A percentile compares a stretch with the other conserved stretches of the same genome.
phyloP scores from a whole-genome alignment of 2,329 filamentous ascomycete genomes.

The Phialophora macrospora region DNA sequence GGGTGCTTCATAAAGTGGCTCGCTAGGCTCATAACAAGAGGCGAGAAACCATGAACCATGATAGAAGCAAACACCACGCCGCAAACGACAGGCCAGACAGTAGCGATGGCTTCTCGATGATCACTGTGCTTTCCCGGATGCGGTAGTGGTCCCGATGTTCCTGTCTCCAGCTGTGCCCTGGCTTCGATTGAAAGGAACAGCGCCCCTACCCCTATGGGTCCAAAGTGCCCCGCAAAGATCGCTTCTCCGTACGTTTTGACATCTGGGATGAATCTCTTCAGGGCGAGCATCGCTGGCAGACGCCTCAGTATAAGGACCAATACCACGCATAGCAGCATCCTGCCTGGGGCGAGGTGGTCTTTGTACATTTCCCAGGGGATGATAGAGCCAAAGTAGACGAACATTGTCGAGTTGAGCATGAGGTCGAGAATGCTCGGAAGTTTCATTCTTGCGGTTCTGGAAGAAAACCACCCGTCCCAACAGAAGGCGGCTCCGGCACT shows the following conservation, averaged over 20 bases:
- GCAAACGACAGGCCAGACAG: conserved; percentile 61
- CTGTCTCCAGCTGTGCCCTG: conserved; percentile 58
- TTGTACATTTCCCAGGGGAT: conserved; percentile 57
- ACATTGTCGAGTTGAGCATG: conserved; percentile 60
- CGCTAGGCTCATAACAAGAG: conserved; percentile 55
- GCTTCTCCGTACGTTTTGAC: conserved; percentile 58
- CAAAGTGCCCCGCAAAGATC: conserved; percentile 62
- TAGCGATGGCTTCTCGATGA: conserved; percentile 49
- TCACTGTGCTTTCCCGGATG: conserved; percentile 48
- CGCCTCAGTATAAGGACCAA: conserved; percentile 59
- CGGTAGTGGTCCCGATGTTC: conserved; percentile 51
- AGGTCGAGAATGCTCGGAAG: conserved; percentile 59
- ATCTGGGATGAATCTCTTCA: conserved; percentile 56
- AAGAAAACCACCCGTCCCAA: conserved; percentile 59
- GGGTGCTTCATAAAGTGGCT: conserved; percentile 55
- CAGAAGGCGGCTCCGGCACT: conserved; percentile 61
- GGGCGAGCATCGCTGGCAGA: conserved; percentile 56
- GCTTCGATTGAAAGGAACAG: conserved; percentile 63
- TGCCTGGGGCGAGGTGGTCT: conserved; percentile 44
- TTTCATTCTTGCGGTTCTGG: conserved; percentile 52
- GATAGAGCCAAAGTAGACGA: conserved; percentile 62
- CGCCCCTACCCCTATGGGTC: conserved; percentile 62
- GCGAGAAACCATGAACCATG: conserved; percentile 60
- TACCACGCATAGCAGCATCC: conserved; percentile 53
- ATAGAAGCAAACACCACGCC: conserved; percentile 61